Evolutionary conservation across 2,329 filamentous ascomycete genomes (phyloP), one percentile per base, ranked within the genome.

Genomic region (Xylogone sp.): DNA sequence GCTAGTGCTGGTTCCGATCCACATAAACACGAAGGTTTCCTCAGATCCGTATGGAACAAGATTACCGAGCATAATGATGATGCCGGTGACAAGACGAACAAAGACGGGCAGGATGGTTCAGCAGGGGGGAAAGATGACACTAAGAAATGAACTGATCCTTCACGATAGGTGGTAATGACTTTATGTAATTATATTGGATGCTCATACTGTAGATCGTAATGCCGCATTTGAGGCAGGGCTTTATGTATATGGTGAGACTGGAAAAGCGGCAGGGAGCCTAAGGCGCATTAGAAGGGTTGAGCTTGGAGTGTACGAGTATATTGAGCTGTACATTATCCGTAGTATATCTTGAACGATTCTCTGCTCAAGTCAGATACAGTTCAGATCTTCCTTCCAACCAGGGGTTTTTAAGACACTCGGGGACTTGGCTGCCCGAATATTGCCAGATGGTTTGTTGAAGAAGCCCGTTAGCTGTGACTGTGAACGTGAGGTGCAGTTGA

Each of bases 11-110:
- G 43, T 27, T 59, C 59, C 24, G 69, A 75, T 21, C 73, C 77
- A 0, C 86, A 93, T 68, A 87, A 87, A 71, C 84, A 88, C 64
- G 92, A 97, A 69, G 90, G 93, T 2, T 96, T 97, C 65, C 73
- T 97, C 54, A 97, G 94, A 75, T 90, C 86, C 42, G 84, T 95
- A 58, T 97, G 93, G 93, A 90, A 97, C 67, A 91, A 85, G 58
- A 71, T 97, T 50, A 96, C 88, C n/a, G 89, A 90, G 62, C 83
- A 94, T 45, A 48, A 49, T 27, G 46, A 48, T n/a, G 21, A n/a
- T 20, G 31, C 47, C 44, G 31, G 42, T 7, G 45, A 52, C 12
- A 24, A 31, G 10, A 42, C 47, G 13, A 52, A 54, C 9, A 46
- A 54, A 39, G 48, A 50, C 27, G 47, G 39, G 34, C 5, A 13